Percentiles rank a stretch among this genome's conserved stretches.
Conservation (phyloP, 176 grass and related monocot species). For the Musa itinerans region DNA sequence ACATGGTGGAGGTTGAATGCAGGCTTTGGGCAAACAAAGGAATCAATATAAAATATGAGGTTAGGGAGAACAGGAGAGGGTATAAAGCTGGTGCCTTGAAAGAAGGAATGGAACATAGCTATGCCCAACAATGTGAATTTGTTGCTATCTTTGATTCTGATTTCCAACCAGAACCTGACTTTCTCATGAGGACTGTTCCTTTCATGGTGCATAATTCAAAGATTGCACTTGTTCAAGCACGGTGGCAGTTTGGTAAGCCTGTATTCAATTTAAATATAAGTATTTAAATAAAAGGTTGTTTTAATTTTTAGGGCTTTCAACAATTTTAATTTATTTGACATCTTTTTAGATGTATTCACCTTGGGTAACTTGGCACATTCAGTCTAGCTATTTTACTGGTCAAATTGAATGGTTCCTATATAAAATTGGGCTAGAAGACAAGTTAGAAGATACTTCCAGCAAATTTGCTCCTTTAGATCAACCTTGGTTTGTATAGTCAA, state of each 20-base stretch:
- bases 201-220: slow-evolving; percentile 57
- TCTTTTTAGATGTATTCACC: too few species aligned
- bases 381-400: too few species aligned
- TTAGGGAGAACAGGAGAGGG: slow-evolving; percentile 65
- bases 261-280: background rate
- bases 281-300: background rate
- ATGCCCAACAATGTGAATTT: slow-evolving; percentile 73
- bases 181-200: slow-evolving; percentile 61
- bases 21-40: slow-evolving; percentile 76
- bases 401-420: too few species aligned
- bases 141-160: slow-evolving; percentile 89
- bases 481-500: too few species aligned
- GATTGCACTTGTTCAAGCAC: slow-evolving; percentile 81
- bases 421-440: too few species aligned
- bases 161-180: slow-evolving; percentile 90
- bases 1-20: slow-evolving; percentile 80
- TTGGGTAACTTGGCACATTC: too few species aligned
- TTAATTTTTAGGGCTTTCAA: background rate
- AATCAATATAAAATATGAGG: slow-evolving; percentile 77
- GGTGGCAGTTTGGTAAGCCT: slow-evolving; percentile 87
- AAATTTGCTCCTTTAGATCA: background rate
- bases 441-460: background rate
- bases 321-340: background rate
- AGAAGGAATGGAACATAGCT: slow-evolving; percentile 63
- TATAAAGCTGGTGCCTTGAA: slow-evolving; percentile 97